Percentiles rank a stretch among this genome's conserved stretches.
phyloP scores from a whole-genome alignment of 1,284 basidiomycete genomes.

The Irpex sp. region DNA sequence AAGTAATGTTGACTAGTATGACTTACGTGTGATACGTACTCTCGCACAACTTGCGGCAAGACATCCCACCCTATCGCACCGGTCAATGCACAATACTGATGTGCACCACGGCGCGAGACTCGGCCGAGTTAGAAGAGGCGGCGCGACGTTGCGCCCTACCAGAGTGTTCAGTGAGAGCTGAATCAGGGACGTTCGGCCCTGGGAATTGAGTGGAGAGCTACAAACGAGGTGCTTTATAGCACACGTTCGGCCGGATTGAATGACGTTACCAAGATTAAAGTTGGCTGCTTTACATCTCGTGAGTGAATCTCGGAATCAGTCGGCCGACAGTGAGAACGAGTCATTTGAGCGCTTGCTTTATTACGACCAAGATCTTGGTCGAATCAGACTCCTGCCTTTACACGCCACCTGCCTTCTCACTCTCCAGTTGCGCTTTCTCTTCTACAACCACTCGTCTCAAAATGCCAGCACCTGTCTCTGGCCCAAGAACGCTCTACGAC shows the following conservation, averaged over 20 bases:
- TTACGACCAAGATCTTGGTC: not conserved
- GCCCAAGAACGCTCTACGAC: slow-evolving; percentile 87
- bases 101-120: not conserved
- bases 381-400: not conserved
- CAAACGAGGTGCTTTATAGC: not conserved
- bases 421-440: not conserved
- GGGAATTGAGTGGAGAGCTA: not conserved
- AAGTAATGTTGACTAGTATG: no score
- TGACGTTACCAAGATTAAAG: not conserved
- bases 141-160: not conserved
- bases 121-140: not conserved
- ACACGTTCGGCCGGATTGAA: not conserved
- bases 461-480: slow-evolving; percentile 54
- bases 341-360: slow-evolving; percentile 1
- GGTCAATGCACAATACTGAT: not conserved
- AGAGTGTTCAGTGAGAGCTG: not conserved
- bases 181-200: not conserved
- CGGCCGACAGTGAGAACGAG: slow-evolving; percentile 11
- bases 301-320: not conserved
- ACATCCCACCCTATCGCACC: not conserved
- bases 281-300: not conserved
- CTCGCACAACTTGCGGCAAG: not conserved
- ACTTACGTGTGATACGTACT: no score
- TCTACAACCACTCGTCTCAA: slow-evolving; percentile 3
- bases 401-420: not conserved